These are phyloP conservation scores for Calocera cornea DNA, from an alignment of 768 basidiomycete genomes.

Conservation along the genomic window DNA sequence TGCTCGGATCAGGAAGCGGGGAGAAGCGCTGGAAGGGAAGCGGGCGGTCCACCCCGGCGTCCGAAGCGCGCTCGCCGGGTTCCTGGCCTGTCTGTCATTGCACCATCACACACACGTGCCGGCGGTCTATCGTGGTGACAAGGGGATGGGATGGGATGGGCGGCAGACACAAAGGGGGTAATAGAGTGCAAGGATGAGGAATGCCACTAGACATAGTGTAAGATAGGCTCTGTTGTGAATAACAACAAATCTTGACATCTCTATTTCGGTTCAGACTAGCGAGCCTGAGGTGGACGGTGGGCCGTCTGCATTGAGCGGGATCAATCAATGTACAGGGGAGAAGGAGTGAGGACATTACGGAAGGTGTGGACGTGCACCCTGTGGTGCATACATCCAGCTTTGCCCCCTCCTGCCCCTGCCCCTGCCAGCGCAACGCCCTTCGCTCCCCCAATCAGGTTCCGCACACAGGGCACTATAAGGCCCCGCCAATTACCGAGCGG, in stretches of 20 bases:
- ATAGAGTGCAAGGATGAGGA: too few species aligned
- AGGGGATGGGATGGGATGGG: too few species aligned
- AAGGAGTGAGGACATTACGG: too few species aligned
- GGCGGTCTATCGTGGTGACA: background rate
- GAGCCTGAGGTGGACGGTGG: too few species aligned
- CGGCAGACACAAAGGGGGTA: too few species aligned
- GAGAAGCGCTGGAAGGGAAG: background rate
- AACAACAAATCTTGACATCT: background rate
- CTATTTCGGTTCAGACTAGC: background rate
- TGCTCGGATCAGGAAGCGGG: background rate
- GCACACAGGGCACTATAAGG: background rate
- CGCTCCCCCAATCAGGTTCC: background rate
- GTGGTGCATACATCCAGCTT: too few species aligned
- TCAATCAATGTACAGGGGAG: too few species aligned
- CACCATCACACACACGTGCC: background rate
- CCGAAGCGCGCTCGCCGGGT: background rate
- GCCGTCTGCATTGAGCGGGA: too few species aligned
- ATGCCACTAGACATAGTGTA: too few species aligned
- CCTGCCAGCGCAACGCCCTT: background rate
- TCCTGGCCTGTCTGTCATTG: background rate
- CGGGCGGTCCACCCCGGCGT: background rate
- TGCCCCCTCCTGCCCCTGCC: too few species aligned
- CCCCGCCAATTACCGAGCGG: constrained; percentile 4
- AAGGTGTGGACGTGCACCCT: too few species aligned
- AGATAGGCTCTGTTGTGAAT: background rate